Evolutionary conservation across 495 filamentous ascomycete species (phyloP).

Genomic region (Penicillium soppii): DNA sequence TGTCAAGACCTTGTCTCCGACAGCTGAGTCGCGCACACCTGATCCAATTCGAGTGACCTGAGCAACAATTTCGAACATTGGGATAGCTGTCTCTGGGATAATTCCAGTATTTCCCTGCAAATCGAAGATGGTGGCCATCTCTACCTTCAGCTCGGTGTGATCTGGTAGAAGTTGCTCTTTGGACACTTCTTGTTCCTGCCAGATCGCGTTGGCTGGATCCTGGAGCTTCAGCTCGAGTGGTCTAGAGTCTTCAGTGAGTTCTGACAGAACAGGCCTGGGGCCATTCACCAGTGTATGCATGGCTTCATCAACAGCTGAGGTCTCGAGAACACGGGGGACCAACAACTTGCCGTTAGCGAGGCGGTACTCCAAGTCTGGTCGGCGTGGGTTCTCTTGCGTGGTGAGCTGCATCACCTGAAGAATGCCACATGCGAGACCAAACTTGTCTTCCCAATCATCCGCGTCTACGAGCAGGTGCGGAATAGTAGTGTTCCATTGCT

Average conservation of each 20-base stretch:
- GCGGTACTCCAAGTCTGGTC: slow-evolving; percentile 18
- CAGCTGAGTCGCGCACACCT: slow-evolving; percentile 10
- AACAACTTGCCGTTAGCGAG: slow-evolving; percentile 17
- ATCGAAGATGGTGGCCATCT: slow-evolving; percentile 16
- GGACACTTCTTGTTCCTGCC: slow-evolving; percentile 11
- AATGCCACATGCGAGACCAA: slow-evolving; percentile 12
- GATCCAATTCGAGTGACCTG: slow-evolving; percentile 15
- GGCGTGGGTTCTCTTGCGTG: slow-evolving; percentile 8
- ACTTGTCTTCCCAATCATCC: slow-evolving; percentile 6
- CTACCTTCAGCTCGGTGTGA: slow-evolving; percentile 17
- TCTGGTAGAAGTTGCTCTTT: slow-evolving; percentile 4
- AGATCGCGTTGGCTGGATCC: slow-evolving; percentile 9
- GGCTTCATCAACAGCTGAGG: slow-evolving; percentile 17
- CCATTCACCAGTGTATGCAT: slow-evolving; percentile 22
- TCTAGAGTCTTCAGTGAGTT: slow-evolving; percentile 7
- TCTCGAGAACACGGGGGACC: slow-evolving; percentile 19
- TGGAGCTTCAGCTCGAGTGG: slow-evolving; percentile 14
- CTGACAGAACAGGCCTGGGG: slow-evolving; percentile 12
- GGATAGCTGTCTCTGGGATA: slow-evolving; percentile 12
- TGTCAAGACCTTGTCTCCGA: slow-evolving; percentile 19
- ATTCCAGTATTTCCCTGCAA: slow-evolving; percentile 5
- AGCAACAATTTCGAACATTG: slow-evolving; percentile 18
- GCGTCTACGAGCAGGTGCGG: slow-evolving; percentile 14
- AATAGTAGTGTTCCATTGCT: slow-evolving; percentile 16
- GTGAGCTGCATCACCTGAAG: slow-evolving; percentile 20